Conservation (phyloP, 2,329 filamentous ascomycete genomes). For the Colletotrichum sp. region DNA sequence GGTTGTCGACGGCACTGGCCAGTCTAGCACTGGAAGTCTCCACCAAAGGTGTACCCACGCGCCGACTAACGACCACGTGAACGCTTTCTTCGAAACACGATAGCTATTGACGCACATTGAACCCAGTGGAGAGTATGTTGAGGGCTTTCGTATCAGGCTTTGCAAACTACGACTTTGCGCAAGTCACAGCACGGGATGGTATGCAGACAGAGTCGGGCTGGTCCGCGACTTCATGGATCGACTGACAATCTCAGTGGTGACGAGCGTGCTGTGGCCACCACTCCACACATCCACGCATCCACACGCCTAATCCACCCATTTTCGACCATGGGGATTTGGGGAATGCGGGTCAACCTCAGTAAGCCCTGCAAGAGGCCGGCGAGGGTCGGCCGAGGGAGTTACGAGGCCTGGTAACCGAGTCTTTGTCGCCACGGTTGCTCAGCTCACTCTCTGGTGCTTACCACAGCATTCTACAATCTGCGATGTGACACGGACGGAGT, state of each 20-base stretch:
- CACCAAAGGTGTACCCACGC: background rate
- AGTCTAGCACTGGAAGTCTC: background rate
- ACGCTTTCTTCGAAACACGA: background rate
- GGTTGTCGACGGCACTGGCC: background rate
- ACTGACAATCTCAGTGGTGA: background rate
- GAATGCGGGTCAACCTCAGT: background rate
- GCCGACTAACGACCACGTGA: background rate
- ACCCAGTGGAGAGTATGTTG: background rate
- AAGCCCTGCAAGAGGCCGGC: background rate
- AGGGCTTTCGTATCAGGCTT: background rate
- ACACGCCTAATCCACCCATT: background rate
- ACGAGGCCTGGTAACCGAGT: background rate
- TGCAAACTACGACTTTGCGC: background rate
- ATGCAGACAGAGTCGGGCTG: slow-evolving; percentile 4
- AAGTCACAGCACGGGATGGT: background rate
- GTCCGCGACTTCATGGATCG: background rate
- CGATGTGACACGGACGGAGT: background rate
- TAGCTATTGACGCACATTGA: background rate
- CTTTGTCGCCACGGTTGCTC: background rate
- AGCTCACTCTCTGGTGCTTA: background rate
- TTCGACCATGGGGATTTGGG: background rate
- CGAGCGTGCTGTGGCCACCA: background rate
- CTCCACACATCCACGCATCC: slow-evolving; percentile 17
- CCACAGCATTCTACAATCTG: background rate
- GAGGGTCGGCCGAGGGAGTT: background rate